Evolutionary conservation across 2,329 filamentous ascomycete species (phyloP).

Genomic region (Aureobasidium sp.): DNA sequence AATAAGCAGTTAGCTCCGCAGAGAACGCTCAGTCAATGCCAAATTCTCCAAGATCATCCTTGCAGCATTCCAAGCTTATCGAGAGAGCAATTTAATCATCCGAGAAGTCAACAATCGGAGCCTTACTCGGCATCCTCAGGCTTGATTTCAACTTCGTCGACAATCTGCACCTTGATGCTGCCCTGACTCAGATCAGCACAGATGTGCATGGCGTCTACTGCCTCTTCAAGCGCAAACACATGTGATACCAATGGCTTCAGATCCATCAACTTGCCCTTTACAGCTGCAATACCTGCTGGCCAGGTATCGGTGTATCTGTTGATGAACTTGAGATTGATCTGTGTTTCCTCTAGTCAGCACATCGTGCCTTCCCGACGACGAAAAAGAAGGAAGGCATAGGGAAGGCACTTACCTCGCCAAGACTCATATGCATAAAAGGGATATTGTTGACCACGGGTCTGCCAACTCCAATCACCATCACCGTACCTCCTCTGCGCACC

Average conservation of each 20-base stretch:
- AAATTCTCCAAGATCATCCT: not conserved
- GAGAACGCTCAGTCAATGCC: too few relatives aligned
- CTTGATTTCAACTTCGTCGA: conserved; percentile 9
- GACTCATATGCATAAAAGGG: conserved; percentile 29
- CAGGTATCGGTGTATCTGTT: conserved; percentile 64
- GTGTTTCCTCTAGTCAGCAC: not conserved
- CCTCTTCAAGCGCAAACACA: conserved; percentile 52
- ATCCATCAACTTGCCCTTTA: conserved; percentile 52
- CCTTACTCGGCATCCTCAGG: not conserved
- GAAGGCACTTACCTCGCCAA: conserved; percentile 19
- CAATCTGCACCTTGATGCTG: conserved; percentile 53
- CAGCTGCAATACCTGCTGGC: conserved; percentile 54
- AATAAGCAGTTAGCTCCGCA: too few relatives aligned
- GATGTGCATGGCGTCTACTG: conserved; percentile 48
- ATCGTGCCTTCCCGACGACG: not conserved
- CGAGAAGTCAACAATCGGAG: not conserved
- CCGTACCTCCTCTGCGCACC: conserved; percentile 22
- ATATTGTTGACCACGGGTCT: conserved; percentile 26
- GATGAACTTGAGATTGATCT: conserved; percentile 57
- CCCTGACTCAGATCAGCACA: conserved; percentile 44
- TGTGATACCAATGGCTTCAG: conserved; percentile 57
- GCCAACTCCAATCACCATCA: conserved; percentile 30
- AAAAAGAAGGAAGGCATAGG: not conserved
- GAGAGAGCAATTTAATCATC: too few relatives aligned
- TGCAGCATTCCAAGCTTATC: too few relatives aligned